Evolutionary conservation across 768 basidiomycete species (phyloP).

Genomic region (Naganishia friedmannii): DNA sequence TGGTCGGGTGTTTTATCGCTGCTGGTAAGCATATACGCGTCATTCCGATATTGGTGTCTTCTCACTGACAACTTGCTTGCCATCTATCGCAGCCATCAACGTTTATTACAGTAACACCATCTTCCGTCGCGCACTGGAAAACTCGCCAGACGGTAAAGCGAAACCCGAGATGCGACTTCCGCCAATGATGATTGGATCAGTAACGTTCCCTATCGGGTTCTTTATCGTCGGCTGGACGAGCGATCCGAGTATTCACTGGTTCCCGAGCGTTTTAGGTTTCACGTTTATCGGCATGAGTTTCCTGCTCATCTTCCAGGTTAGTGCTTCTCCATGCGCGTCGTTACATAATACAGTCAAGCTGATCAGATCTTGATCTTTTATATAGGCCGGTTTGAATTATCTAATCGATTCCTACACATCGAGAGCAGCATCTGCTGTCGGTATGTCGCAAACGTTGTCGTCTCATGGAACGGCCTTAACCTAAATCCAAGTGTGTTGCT

Average conservation of each 20-base stretch:
- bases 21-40: slow-evolving; percentile 28
- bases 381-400: slow-evolving; percentile 42
- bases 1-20: slow-evolving; percentile 50
- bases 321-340: slow-evolving; percentile 11
- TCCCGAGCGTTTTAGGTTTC: slow-evolving; percentile 44
- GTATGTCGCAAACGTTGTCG: background rate
- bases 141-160: slow-evolving; percentile 37
- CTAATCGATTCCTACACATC: slow-evolving; percentile 48
- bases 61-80: background rate
- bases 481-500: background rate
- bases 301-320: slow-evolving; percentile 51
- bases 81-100: slow-evolving; percentile 38
- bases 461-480: too few species aligned
- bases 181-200: slow-evolving; percentile 51
- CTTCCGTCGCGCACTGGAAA: slow-evolving; percentile 40
- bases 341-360: background rate
- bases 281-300: slow-evolving; percentile 48
- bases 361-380: background rate
- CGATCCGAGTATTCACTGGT: slow-evolving; percentile 39
- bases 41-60: background rate
- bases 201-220: slow-evolving; percentile 49
- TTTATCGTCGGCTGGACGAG: slow-evolving; percentile 49
- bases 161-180: slow-evolving; percentile 49
- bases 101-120: slow-evolving; percentile 40
- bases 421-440: slow-evolving; percentile 45